phyloP scores from a whole-genome alignment of 2,329 filamentous ascomycete species.

The Fusarium transvaalense region DNA sequence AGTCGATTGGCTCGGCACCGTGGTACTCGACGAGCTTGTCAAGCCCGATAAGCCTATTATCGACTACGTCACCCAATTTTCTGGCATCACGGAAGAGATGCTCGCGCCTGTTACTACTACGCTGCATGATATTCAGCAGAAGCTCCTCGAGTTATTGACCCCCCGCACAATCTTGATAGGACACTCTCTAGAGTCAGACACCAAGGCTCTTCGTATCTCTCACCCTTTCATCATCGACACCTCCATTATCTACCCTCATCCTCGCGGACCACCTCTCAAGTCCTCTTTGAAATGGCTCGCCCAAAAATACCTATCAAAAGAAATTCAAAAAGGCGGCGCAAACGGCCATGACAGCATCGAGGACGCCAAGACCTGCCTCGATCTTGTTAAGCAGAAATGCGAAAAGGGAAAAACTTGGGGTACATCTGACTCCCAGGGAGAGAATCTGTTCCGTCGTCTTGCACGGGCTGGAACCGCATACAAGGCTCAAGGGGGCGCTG shows the following conservation, averaged over 20 bases:
- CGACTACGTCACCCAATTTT: conserved; percentile 92
- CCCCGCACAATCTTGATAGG: conserved; percentile 81
- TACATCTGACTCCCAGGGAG: conserved; percentile 79
- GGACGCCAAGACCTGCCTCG: conserved; percentile 90
- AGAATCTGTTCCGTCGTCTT: conserved; percentile 91
- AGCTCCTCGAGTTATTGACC: conserved; percentile 78
- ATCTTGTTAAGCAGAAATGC: conserved; percentile 95
- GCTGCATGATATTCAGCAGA: conserved; percentile 83
- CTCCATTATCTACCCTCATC: conserved; percentile 88
- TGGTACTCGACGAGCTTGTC: conserved; percentile 90
- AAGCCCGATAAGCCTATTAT: conserved; percentile 89
- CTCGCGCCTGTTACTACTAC: conserved; percentile 86
- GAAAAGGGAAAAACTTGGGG: conserved; percentile 92
- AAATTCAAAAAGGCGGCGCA: conserved; percentile 85
- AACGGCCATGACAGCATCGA: conserved; percentile 91
- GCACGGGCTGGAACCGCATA: conserved; percentile 72
- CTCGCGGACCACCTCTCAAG: conserved; percentile 88
- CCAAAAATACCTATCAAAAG: conserved; percentile 85
- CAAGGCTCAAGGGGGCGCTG: conserved; percentile 69
- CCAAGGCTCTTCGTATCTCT: conserved; percentile 85
- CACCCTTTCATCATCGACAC: conserved; percentile 97
- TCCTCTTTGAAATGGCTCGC: conserved; percentile 90
- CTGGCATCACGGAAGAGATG: conserved; percentile 90
- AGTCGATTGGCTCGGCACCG: conserved; percentile 84
- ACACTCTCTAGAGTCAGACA: conserved; percentile 85